Evolutionary conservation across 2,329 filamentous ascomycete species (phyloP), one percentile per base, ranked within the genome.

Genomic region (Aurifilum marmelostoma): DNA sequence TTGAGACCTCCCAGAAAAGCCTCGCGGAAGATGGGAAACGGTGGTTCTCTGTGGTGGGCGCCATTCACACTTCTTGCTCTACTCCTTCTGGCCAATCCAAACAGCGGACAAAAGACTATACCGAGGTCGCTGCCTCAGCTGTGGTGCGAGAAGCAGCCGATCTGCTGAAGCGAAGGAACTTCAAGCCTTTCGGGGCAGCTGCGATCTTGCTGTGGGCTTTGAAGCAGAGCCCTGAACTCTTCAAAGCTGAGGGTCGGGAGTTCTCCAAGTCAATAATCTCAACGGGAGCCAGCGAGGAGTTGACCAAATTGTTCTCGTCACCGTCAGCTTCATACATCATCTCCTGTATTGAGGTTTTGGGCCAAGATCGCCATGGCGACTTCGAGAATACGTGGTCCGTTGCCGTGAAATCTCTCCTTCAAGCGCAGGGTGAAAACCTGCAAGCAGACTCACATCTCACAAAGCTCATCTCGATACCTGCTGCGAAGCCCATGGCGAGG

Each of bases 301-400:
- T 91, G 18, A 81, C 86, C 0, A 79, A 82, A 1, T 80, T 96
- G 21, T 79, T 94, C 2, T 79, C 85, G 1, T 94, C 92, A 0
- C 87, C 91, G 0, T 94, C 93, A 1, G 87, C 88, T 0, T 79
- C 85, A 1, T 85, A 90, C 64, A 78, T 97, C 0, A 81, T 94
- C 9, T 86, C 89, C 0, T 87, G 89, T 14, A 81, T 97, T 0
- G 85, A 89, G 62, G 78, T 85, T 0, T 81, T 89, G 54, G 84
- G 85, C 1, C 76, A 78, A 52, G 80, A 74, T 66, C 81, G 77
- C 67, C 76, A 76, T 0, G 73, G 74, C 0, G 74, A 77, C 0
- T 85, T 84, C 65, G 75, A 77, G 12, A 71, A 72, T 1, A 77
- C 84, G 0, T 88, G 86, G 85, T 78, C 76, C 32, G 73, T 77